phyloP scores from a whole-genome alignment of 768 basidiomycete genomes.

The Boletus vinaceobasis region DNA sequence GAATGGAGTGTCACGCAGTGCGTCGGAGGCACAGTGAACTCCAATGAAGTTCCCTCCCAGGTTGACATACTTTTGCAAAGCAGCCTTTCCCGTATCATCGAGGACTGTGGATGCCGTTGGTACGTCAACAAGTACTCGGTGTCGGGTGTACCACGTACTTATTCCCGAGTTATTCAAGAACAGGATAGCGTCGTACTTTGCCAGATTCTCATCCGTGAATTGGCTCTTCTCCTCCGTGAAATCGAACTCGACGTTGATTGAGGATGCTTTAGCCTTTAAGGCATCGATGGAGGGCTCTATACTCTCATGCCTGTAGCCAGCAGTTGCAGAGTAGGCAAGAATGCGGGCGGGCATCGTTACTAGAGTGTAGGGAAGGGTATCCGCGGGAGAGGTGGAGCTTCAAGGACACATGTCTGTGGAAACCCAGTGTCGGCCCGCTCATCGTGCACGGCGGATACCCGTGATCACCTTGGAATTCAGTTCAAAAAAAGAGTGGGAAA shows the following conservation, averaged over 20 bases:
- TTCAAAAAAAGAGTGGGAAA: constrained; percentile 4
- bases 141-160: constrained; percentile 38
- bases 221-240: constrained; percentile 57
- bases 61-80: constrained; percentile 63
- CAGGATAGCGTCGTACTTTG: constrained; percentile 59
- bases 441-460: too few species aligned
- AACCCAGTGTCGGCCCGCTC: too few species aligned
- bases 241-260: constrained; percentile 53
- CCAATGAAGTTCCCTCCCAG: constrained; percentile 69
- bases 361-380: background rate
- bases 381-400: background rate
- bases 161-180: constrained; percentile 71
- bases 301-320: constrained; percentile 67
- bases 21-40: constrained; percentile 64
- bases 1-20: constrained; percentile 53
- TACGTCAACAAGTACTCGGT: background rate
- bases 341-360: constrained; percentile 35
- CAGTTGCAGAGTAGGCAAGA: constrained; percentile 61
- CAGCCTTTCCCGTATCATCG: constrained; percentile 53
- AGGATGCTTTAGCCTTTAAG: constrained; percentile 42
- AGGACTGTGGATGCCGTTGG: constrained; percentile 39
- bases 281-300: constrained; percentile 68
- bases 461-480: constrained; percentile 18
- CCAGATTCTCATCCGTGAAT: constrained; percentile 56
- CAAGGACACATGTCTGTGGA: too few species aligned